These are phyloP conservation scores for Trapa incisa DNA, from an alignment of 345 rosid genomes.

Conservation along the genomic window DNA sequence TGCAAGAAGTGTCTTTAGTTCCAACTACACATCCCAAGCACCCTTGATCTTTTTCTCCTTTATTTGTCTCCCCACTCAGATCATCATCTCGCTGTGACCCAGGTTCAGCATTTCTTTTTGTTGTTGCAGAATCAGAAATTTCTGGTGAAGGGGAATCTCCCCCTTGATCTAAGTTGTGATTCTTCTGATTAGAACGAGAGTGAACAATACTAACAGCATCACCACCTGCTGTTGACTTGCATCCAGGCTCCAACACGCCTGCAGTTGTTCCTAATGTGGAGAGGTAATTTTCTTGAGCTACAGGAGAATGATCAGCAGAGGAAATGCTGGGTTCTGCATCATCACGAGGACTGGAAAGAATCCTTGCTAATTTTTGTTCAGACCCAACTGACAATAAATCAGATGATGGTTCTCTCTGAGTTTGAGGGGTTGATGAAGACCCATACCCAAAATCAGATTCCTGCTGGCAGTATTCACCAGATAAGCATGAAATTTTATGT, in stretches of 20 bases:
- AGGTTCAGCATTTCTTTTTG: slow-evolving; percentile 8
- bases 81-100: slow-evolving; percentile 4
- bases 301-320: slow-evolving; percentile 11
- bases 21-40: not conserved
- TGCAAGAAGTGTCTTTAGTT: not conserved
- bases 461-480: not conserved
- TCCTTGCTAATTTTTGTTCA: not conserved
- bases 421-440: not conserved
- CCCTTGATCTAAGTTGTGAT: slow-evolving; percentile 19
- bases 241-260: slow-evolving; percentile 11
- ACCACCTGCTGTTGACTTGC: slow-evolving; percentile 18
- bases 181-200: slow-evolving; percentile 18
- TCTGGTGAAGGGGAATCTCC: slow-evolving; percentile 18
- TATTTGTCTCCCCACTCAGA: not conserved
- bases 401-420: not conserved
- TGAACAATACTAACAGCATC: slow-evolving; percentile 4
- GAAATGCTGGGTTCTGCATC: slow-evolving; percentile 4
- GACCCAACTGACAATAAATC: not conserved
- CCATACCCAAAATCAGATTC: not conserved
- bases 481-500: slow-evolving; percentile 22
- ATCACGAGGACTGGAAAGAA: not conserved
- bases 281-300: slow-evolving; percentile 5
- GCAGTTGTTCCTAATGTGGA: slow-evolving; percentile 18
- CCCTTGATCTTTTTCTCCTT: slow-evolving; percentile 8
- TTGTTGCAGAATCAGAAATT: slow-evolving; percentile 15